Evolutionary conservation across 2,329 filamentous ascomycete species (phyloP), one percentile per base, ranked within the genome.

Genomic region (Aureobasidium subglaciale): DNA sequence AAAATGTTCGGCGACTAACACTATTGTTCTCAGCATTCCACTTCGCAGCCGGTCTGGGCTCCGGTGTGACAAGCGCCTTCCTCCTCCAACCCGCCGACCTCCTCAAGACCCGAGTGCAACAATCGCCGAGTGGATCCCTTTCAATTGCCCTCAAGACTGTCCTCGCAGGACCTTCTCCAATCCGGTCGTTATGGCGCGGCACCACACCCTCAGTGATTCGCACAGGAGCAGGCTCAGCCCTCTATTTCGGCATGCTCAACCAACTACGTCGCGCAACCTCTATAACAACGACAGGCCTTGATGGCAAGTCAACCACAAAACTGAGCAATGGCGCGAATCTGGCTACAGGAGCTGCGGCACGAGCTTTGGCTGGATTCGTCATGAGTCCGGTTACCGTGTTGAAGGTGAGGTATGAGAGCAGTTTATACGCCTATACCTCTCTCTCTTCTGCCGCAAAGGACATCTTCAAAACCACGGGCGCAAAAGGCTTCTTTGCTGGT

Each of bases 361-460:
- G 93, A 53, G 90, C 90, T 1, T 85, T 87, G 52, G 92, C 92
- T 0, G 93, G 93, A 34, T 88, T 96, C 66, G 74, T 95, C 42
- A 83, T 97, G 73, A 97, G 96, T 88, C 93, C 93, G 1, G 82
- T 97, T 59, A 99, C 93, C 1, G 86, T 99, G 41, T 86, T 99
- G 65, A 99, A 99, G 68, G 93, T 97, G 40, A 88, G 93, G 41
- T 97, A 95, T 67, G 93, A 99, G 71, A 92, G 87, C 24, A 90
- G 81, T 59, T 75, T 92, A 40, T 99, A 96, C 74, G 75, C 82
- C 3, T 97, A 97, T 73, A 79, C 80, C 22, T 92, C 89, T 1
- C 76, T 97, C 22, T 72, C 80, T 37, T 78, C 83, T 34, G 93
- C 93, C 0, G 83, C 81, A 1, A 75, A 75, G 30, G 89, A 93